Evolutionary conservation across 2,329 filamentous ascomycete genomes (phyloP).

Genomic region (Madurella fahalii): DNA sequence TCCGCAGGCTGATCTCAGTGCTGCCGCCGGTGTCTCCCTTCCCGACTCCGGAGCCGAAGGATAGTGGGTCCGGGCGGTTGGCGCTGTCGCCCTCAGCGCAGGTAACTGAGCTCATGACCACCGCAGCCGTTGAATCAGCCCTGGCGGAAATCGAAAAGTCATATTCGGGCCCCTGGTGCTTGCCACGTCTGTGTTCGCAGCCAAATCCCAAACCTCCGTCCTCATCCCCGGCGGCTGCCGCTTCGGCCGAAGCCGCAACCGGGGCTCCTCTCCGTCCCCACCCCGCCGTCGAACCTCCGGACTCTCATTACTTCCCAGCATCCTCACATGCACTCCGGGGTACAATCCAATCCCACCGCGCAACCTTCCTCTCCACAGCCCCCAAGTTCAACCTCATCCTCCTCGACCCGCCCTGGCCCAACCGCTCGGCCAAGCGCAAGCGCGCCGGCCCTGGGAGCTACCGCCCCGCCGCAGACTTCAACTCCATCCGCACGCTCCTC

Average conservation of each 20-base stretch:
- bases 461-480: constrained; percentile 41
- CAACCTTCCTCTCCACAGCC: constrained; percentile 39
- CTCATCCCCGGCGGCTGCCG: background rate
- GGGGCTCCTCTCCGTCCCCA: background rate
- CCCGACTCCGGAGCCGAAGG: constrained; percentile 48
- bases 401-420: constrained; percentile 79
- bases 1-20: constrained; percentile 44
- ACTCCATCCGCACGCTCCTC: constrained; percentile 49
- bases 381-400: constrained; percentile 63
- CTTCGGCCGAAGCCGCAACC: background rate
- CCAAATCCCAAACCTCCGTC: background rate
- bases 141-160: constrained; percentile 35
- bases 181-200: constrained; percentile 36
- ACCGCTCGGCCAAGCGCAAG: constrained; percentile 62
- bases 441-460: constrained; percentile 37
- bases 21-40: constrained; percentile 43
- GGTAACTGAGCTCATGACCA: constrained; percentile 51
- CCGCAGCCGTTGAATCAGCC: constrained; percentile 43
- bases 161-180: constrained; percentile 43
- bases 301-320: constrained; percentile 36
- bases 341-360: constrained; percentile 40
- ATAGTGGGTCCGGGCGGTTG: constrained; percentile 25
- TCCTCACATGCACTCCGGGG: constrained; percentile 46
- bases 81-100: constrained; percentile 40
- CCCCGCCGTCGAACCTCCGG: background rate